Conservation (phyloP, 441 rosid species). For the Pelargonium myrrhifolium region DNA sequence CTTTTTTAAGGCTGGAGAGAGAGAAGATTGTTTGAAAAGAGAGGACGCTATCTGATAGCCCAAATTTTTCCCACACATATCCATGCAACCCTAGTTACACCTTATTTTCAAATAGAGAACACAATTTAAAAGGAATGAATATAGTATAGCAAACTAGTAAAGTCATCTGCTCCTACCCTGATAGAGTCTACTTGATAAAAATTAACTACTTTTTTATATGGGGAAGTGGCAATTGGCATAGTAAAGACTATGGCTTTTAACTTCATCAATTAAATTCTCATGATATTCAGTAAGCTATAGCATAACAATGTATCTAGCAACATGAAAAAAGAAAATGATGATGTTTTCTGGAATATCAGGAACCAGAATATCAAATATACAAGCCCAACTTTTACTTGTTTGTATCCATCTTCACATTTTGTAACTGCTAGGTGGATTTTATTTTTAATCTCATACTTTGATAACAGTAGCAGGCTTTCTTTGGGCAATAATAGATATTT, state of each 20-base stretch:
- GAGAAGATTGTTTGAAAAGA: background rate
- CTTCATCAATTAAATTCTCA: too few species aligned
- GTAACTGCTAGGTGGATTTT: background rate
- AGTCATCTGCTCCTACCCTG: background rate
- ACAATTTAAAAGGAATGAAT: background rate
- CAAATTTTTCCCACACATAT: background rate
- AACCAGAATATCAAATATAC: too few species aligned
- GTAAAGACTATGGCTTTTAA: background rate
- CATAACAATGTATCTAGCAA: background rate
- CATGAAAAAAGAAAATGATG: background rate
- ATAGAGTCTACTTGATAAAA: background rate
- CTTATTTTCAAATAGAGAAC: background rate
- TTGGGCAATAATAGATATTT: background rate
- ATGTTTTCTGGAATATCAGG: background rate
- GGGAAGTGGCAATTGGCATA: background rate
- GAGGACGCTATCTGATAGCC: background rate
- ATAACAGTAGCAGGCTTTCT: background rate
- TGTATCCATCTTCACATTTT: background rate
- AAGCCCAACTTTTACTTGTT: background rate
- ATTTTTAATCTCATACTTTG: background rate
- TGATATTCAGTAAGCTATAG: too few species aligned
- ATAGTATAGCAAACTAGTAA: background rate
- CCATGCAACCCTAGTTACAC: background rate
- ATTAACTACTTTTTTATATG: background rate
- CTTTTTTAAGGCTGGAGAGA: background rate